Conservation (phyloP, 805 yeast genomes). For the Yarrowia sp. region DNA sequence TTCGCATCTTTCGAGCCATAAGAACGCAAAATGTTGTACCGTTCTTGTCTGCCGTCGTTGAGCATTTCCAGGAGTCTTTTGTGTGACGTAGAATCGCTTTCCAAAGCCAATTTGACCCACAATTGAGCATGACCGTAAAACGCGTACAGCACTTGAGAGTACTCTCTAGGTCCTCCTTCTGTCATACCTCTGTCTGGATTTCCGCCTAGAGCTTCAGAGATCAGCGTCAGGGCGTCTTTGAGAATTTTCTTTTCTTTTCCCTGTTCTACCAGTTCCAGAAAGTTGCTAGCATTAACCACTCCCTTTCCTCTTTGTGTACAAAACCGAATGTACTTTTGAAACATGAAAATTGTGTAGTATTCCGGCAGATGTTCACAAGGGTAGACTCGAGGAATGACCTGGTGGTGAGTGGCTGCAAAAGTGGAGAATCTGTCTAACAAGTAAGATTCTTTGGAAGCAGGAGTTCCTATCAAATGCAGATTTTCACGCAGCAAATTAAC, state of each 20-base stretch:
- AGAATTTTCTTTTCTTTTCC: neutral
- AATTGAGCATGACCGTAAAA: constrained; percentile 2
- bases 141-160: neutral
- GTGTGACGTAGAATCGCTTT: fast-evolving
- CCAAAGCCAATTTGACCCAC: constrained; percentile 1
- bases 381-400: neutral
- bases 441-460: neutral
- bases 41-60: neutral
- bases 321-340: neutral
- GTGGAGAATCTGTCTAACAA: neutral
- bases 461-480: neutral
- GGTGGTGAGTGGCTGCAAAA: neutral
- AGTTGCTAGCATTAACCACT: neutral
- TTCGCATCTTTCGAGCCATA: neutral
- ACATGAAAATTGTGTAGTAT: neutral
- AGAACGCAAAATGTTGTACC: neutral
- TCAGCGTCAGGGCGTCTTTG: neutral
- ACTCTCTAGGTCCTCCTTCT: neutral
- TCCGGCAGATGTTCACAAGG: neutral
- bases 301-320: neutral
- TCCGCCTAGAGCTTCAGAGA: neutral
- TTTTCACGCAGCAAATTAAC: neutral
- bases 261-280: neutral
- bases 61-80: neutral
- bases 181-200: neutral